Percentiles rank a stretch among this genome's conserved stretches.
phyloP scores from a whole-genome alignment of 768 basidiomycete genomes.

The Tylopilus cervinicoccineus region DNA sequence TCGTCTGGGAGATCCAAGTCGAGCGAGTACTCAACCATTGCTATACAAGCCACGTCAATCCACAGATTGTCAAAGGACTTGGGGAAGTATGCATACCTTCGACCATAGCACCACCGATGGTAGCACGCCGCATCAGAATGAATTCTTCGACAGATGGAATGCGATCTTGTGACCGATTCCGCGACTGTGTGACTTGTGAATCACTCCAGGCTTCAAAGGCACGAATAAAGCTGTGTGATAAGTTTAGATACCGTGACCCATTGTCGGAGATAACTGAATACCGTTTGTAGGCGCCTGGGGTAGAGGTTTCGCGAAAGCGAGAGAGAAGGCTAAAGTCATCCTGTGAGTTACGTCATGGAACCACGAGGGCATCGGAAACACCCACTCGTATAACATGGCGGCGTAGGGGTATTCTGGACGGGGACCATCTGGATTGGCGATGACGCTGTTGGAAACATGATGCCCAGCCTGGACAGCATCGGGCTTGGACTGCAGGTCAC shows the following conservation, averaged over 20 bases:
- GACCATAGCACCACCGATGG: slow-evolving; percentile 36
- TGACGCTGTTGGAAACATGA: slow-evolving; percentile 28
- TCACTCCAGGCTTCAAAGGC: slow-evolving; percentile 35
- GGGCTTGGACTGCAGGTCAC: slow-evolving; percentile 32
- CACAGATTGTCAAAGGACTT: neutral
- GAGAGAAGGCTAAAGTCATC: slow-evolving; percentile 25
- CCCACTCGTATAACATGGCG: slow-evolving; percentile 38
- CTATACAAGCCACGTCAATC: slow-evolving; percentile 16
- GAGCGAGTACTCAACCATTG: slow-evolving; percentile 35
- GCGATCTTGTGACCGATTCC: slow-evolving; percentile 32
- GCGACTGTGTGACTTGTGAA: slow-evolving; percentile 35
- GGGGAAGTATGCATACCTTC: slow-evolving; percentile 28
- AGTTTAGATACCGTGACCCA: slow-evolving; percentile 2
- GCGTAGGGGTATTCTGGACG: slow-evolving; percentile 35
- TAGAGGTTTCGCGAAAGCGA: slow-evolving; percentile 35
- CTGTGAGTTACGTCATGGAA: slow-evolving; percentile 11
- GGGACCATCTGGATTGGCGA: slow-evolving; percentile 24
- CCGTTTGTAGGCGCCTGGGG: slow-evolving; percentile 34
- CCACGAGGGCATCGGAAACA: slow-evolving; percentile 2
- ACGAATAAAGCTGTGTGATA: slow-evolving; percentile 26
- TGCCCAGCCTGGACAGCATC: slow-evolving; percentile 34
- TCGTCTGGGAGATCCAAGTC: slow-evolving; percentile 35
- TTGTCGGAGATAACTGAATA: slow-evolving; percentile 4
- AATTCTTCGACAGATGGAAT: slow-evolving; percentile 38
- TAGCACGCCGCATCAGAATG: slow-evolving; percentile 34